A percentile compares a stretch with the other conserved stretches of the same genome.
Conservation (phyloP, 2,329 filamentous ascomycete species). For the Monilinia fructicola region DNA sequence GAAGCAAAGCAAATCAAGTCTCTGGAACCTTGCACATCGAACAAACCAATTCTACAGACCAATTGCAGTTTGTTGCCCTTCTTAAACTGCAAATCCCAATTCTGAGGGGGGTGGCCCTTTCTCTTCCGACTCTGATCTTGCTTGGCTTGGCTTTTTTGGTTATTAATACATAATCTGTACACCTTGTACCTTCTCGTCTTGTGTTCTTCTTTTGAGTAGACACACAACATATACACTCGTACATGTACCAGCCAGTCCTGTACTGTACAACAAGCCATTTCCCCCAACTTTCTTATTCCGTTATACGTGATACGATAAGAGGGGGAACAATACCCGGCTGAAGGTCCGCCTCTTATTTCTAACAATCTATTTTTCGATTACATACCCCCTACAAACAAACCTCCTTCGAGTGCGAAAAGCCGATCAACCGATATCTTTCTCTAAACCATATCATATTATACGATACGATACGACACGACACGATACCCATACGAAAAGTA, state of each 20-base stretch:
- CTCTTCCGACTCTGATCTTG: not conserved
- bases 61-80: not conserved
- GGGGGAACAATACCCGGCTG: not conserved
- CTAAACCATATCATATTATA: too few species aligned
- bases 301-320: not conserved
- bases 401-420: too few species aligned
- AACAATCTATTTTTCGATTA: not conserved
- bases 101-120: slow-evolving; percentile 3
- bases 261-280: not conserved
- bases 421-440: too few species aligned
- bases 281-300: not conserved
- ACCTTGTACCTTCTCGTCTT: not conserved
- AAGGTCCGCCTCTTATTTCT: not conserved
- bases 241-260: not conserved
- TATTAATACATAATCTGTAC: not conserved
- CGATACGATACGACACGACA: too few species aligned
- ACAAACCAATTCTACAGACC: not conserved
- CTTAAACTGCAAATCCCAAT: slow-evolving; percentile 14
- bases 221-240: not conserved
- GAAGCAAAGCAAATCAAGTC: not conserved
- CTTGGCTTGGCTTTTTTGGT: slow-evolving; percentile 4
- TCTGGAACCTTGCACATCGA: not conserved
- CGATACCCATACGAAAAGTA: too few species aligned
- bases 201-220: not conserved
- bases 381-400: too few species aligned